Evolutionary conservation across 225 moss, liverwort and hornwort species (phyloP), one percentile per base, ranked within the genome.

Genomic region (Physcomitrellopsis africana): DNA sequence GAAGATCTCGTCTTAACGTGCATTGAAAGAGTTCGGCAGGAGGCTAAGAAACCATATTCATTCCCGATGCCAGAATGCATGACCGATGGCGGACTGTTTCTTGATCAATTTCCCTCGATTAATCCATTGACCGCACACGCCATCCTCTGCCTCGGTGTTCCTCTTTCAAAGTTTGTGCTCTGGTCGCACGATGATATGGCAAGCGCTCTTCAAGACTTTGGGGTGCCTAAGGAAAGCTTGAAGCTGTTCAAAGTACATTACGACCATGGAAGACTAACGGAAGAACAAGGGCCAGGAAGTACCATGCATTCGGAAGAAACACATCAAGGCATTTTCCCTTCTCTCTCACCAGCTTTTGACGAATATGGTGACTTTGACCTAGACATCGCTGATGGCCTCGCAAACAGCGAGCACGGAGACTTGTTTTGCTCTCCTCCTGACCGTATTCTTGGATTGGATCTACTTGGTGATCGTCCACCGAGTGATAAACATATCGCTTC

Each of bases 71-170:
- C 86, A 14, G 86, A 92, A 63, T 76, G 78, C 63, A 79, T 84
- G 60, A 84, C 80, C 8, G 64, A 85, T 45, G 90, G 80, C 13
- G 92, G 88, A 83, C 67, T 66, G 17, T 90, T 86, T 72, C 76
- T 92, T 5, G 86, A 86, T 47, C 84, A 81, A 37, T 90, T 88
- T 59, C 88, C 92, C 11, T 79, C 82, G 1, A 54, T 92, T 16
- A 92, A 92, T 65, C 86, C 89, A 26, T 75, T 90, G 46, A 74
- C 81, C 11, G 88, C 90, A 65, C 87, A 90, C 49, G 86, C 86
- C 15, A 84, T 92, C 41, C 72, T 88, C 46, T 84, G 77, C 32
- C 84, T 85, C 24, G 72, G 79, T 46, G 74, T 72, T 62, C 59
- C 81, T 26, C 65, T 90, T 1, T 73, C 82, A 61, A 72, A 68